These are phyloP conservation scores for Aspergillus sp. DNA, from an alignment of 2,329 filamentous ascomycete genomes.

Conservation along the genomic window DNA sequence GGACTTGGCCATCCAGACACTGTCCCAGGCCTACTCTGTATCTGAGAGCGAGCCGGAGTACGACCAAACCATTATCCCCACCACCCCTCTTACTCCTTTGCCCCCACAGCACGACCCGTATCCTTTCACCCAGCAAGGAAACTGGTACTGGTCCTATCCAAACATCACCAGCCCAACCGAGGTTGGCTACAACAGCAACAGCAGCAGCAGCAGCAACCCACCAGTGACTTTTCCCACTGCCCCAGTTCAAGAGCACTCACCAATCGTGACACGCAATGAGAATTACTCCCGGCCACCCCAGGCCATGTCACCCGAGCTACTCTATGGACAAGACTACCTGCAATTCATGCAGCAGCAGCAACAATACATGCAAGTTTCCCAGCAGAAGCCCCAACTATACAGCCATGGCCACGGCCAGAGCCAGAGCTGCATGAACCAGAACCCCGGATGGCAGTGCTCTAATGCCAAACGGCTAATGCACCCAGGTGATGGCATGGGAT, in stretches of 20 bases:
- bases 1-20: slow-evolving; percentile 31
- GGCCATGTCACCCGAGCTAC: slow-evolving; percentile 29
- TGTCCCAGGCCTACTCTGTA: slow-evolving; percentile 34
- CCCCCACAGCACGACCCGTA: slow-evolving; percentile 29
- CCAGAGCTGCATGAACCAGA: no score
- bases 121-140: slow-evolving; percentile 36
- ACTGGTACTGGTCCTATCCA: slow-evolving; percentile 21
- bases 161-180: slow-evolving; percentile 34
- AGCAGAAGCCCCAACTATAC: no score
- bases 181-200: slow-evolving; percentile 23
- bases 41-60: slow-evolving; percentile 33
- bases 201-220: no score
- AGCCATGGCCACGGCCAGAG: no score
- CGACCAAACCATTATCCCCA: slow-evolving; percentile 8
- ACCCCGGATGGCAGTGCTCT: no score
- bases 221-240: slow-evolving; percentile 21
- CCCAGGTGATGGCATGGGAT: no score
- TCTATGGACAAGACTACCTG: slow-evolving; percentile 31
- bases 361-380: neutral
- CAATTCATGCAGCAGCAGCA: slow-evolving; percentile 31
- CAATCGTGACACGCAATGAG: slow-evolving; percentile 29
- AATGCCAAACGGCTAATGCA: no score
- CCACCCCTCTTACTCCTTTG: no score
- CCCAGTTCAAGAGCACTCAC: slow-evolving; percentile 28
- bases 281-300: slow-evolving; percentile 14